These are phyloP conservation scores for Micromonas commoda DNA, from an alignment of 139 green algal species.

Conservation along the genomic window DNA sequence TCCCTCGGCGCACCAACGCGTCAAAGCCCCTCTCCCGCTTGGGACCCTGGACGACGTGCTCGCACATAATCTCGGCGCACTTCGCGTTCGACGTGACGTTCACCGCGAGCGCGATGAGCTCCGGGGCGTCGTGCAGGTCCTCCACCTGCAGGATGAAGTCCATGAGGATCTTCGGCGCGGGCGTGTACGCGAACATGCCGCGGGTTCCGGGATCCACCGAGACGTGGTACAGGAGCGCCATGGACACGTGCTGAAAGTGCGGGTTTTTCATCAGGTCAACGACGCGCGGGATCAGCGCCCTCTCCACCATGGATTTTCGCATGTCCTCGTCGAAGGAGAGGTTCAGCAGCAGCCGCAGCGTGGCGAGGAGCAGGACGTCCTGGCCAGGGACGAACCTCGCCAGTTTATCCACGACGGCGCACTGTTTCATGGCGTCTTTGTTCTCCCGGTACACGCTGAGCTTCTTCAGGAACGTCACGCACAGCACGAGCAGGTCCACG, in stretches of 20 bases:
- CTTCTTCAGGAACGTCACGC: slow-evolving; percentile 71
- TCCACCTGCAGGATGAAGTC: slow-evolving; percentile 47
- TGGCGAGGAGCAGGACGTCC: slow-evolving; percentile 55
- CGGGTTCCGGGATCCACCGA: slow-evolving; percentile 71
- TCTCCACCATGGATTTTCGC: slow-evolving; percentile 65
- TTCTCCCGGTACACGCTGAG: slow-evolving; percentile 64
- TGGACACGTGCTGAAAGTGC: slow-evolving; percentile 51
- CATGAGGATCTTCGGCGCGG: slow-evolving; percentile 42
- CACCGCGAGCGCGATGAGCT: slow-evolving; percentile 75
- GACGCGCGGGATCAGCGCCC: slow-evolving; percentile 61
- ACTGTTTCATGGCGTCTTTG: slow-evolving; percentile 57
- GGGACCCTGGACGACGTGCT: slow-evolving; percentile 30
- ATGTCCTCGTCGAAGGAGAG: slow-evolving; percentile 68
- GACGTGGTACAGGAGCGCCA: slow-evolving; percentile 79
- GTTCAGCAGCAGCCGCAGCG: slow-evolving; percentile 80
- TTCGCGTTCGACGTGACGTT: slow-evolving; percentile 69
- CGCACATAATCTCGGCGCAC: slow-evolving; percentile 66
- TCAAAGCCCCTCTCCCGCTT: slow-evolving; percentile 46
- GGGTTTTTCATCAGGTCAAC: slow-evolving; percentile 54
- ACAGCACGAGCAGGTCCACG: slow-evolving; percentile 76
- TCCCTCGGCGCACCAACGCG: slow-evolving; percentile 48
- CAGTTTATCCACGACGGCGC: slow-evolving; percentile 53
- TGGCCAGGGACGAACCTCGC: slow-evolving; percentile 57
- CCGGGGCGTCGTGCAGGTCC: slow-evolving; percentile 55
- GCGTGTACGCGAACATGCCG: slow-evolving; percentile 68